These are phyloP conservation scores for Amylostereum chailletii DNA, from an alignment of 1,284 basidiomycete genomes.

Conservation along the genomic window DNA sequence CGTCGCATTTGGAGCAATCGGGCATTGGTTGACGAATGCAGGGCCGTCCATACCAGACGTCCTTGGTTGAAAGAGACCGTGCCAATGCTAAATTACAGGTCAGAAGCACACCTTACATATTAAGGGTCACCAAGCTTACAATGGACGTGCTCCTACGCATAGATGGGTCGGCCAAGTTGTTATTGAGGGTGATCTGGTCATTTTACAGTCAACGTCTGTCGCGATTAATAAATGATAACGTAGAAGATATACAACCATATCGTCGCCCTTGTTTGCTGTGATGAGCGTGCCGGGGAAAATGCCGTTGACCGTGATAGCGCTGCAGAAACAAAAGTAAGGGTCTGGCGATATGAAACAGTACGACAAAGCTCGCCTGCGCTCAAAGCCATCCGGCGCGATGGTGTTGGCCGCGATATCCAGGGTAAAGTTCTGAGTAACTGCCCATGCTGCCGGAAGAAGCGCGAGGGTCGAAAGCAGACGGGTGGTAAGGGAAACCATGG, in stretches of 20 bases:
- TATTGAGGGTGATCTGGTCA: not conserved
- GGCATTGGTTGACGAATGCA: conserved; percentile 32
- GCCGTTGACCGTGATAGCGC: not conserved
- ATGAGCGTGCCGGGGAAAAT: not conserved
- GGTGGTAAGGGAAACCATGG: not conserved
- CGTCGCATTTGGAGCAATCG: conserved; percentile 28
- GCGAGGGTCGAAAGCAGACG: not conserved
- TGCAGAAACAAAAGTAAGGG: not conserved
- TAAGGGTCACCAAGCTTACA: no score
- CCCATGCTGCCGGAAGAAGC: not conserved
- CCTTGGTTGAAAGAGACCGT: conserved; percentile 20
- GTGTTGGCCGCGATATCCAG: conserved; percentile 15
- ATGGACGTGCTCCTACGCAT: not conserved
- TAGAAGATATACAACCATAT: conserved; percentile 9
- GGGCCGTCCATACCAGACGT: conserved; percentile 20
- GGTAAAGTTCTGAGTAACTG: not conserved
- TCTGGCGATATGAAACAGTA: not conserved
- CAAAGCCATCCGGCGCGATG: conserved; percentile 19
- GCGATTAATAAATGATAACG: not conserved
- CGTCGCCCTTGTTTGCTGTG: conserved; percentile 17
- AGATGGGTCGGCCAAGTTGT: not conserved
- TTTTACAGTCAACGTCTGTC: not conserved
- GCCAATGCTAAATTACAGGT: conserved; percentile 15
- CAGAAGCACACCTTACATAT: no score
- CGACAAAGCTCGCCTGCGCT: not conserved